Base-by-base conservation (phyloP, 495 filamentous ascomycete genomes). In the Tuber magnatum region DNA sequence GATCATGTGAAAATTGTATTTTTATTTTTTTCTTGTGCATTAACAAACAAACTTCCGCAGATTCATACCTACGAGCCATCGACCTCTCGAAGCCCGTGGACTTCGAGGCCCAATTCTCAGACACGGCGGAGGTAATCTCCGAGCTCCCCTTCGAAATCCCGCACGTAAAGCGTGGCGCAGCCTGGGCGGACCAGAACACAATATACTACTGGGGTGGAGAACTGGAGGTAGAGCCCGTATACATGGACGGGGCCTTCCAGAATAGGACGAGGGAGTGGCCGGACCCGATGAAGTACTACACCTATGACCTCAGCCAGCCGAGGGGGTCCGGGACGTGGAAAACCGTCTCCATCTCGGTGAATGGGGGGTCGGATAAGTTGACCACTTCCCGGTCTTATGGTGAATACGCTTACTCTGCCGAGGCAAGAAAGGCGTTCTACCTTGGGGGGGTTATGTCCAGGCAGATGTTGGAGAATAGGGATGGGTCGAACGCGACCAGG, bases 131-230 rank as follows among this genome's bases (percentile, higher is more conserved):
- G 32, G 28, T 65, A 8, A 65, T 65, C 56, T 65, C 56, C 28
- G 56, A 65, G 32, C 56, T 65, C 28, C 56, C 56, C 56, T 35
- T 65, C 14, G 56, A 6, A 28, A 65, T 65, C 28, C 56, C 56
- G 18, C 56, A 65, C 1, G 28, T 35, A 28, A 65, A 65, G 56
- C 56, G 28, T 32, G 56, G 56, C 10, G 56, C 56, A 35, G 28
- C 18, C 28, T 65, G 56, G 56, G 56, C 28, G 14, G 14, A 65
- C 28, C 56, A 35, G 56, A 35, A 65, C 56, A 65, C 28, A 35
- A 35, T 65, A 65, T 65, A 65, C 56, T 65, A 35, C 56, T 65
- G 56, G 56, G 56, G 56, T 18, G 56, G 56, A 32, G 28, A 65
- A 65, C 28, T 65, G 14, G 56, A 65, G 56, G 56, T 65, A 10